Percentiles rank a stretch among this genome's conserved stretches.
These are phyloP conservation scores for Micractinium conductrix DNA, from an alignment of 139 green algal genomes.

Conservation along the genomic window DNA sequence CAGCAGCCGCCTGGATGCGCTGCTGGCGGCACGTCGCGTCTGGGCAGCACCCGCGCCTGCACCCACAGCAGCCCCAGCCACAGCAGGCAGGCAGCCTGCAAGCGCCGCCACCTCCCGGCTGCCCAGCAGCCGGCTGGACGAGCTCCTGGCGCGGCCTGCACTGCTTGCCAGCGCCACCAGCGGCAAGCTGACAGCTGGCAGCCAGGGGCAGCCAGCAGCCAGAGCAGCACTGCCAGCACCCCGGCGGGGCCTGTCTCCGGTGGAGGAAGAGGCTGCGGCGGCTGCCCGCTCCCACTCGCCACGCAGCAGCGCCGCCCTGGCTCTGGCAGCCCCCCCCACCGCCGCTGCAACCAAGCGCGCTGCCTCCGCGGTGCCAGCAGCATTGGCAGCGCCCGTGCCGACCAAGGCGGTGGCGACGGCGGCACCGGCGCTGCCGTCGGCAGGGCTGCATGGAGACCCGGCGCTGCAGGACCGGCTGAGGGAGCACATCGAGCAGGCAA, in stretches of 20 bases:
- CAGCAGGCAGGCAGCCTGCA: background rate
- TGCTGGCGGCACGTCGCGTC: background rate
- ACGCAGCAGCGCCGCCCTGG: background rate
- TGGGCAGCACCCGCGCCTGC: background rate
- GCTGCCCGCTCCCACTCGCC: background rate
- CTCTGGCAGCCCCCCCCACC: background rate
- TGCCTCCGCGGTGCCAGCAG: background rate
- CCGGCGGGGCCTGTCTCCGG: background rate
- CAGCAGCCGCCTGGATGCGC: slow-evolving; percentile 1
- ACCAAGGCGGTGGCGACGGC: background rate
- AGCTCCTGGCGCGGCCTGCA: background rate
- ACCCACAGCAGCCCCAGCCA: background rate
- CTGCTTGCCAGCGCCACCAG: background rate
- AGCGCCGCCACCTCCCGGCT: background rate
- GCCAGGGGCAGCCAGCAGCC: background rate
- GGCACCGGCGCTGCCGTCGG: background rate
- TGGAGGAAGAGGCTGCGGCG: slow-evolving; percentile 2
- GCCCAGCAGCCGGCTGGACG: slow-evolving; percentile 15
- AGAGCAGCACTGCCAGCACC: background rate
- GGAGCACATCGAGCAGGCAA: slow-evolving; percentile 15
- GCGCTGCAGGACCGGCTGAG: slow-evolving; percentile 14
- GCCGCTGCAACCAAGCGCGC: background rate
- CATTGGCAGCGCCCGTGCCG: background rate
- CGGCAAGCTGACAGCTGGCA: background rate
- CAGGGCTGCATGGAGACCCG: background rate